phyloP scores from a whole-genome alignment of 2,329 filamentous ascomycete species.

The Microsporum ferrugineum region DNA sequence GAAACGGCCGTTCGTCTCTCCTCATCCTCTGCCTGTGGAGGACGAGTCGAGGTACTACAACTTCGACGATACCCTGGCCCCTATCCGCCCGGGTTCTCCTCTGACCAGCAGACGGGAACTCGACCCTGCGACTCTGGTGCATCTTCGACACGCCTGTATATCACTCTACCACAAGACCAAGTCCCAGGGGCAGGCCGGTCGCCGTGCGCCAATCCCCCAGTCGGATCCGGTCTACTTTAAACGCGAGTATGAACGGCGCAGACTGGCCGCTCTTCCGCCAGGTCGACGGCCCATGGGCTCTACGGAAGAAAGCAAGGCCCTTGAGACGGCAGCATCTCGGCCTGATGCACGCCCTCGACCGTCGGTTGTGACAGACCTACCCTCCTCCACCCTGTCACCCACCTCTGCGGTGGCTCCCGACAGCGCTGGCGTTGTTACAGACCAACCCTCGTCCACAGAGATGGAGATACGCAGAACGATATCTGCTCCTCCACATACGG shows the following conservation, averaged over 20 bases:
- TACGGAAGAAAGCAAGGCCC: background rate
- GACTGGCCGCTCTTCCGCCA: background rate
- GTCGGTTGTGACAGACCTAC: background rate
- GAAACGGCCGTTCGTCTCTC: background rate
- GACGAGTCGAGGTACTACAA: background rate
- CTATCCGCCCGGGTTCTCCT: conserved; percentile 3
- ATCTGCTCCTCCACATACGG: background rate
- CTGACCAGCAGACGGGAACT: conserved; percentile 3
- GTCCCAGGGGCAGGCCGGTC: background rate
- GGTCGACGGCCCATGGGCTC: background rate
- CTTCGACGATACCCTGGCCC: background rate
- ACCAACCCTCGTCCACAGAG: background rate
- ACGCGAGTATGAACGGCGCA: background rate
- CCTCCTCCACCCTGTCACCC: background rate
- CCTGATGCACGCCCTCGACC: background rate
- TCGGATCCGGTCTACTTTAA: background rate
- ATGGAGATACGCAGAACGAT: background rate
- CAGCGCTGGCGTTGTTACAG: background rate
- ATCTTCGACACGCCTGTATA: conserved; percentile 8
- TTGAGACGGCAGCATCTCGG: background rate
- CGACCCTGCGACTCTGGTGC: conserved; percentile 9
- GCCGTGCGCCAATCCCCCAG: background rate
- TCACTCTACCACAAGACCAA: background rate
- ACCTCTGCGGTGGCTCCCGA: background rate
- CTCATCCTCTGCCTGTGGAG: background rate